Evolutionary conservation across 208 protist species (phyloP).

Genomic region (Phytomonas sp.): DNA sequence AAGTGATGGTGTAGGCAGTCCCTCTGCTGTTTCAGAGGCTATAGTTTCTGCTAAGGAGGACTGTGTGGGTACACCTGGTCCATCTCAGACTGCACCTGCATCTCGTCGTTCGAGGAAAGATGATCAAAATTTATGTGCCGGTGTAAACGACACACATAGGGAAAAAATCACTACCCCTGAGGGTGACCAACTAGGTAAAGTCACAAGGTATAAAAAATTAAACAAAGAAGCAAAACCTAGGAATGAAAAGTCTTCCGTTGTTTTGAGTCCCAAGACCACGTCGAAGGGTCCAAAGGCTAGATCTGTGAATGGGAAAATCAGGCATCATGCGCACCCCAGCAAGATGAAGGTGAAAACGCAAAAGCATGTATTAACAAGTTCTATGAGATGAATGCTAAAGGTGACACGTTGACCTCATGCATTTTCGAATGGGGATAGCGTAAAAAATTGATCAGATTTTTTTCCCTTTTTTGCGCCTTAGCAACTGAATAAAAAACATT

Average conservation of each 20-base stretch:
- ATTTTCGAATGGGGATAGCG: neutral
- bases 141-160: neutral
- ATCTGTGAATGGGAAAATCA: neutral
- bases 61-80: neutral
- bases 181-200: neutral
- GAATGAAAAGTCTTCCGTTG: neutral
- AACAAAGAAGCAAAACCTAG: neutral
- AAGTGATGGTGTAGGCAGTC: neutral
- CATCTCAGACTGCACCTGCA: neutral
- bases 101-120: neutral
- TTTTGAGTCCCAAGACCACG: neutral
- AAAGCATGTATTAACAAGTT: neutral
- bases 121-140: neutral
- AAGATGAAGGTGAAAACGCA: neutral
- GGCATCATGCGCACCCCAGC: neutral
- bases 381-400: neutral
- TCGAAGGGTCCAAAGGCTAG: neutral
- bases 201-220: neutral
- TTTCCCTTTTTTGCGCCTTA: neutral
- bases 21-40: neutral
- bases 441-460: neutral
- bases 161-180: neutral
- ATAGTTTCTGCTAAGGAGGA: neutral
- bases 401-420: neutral
- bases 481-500: neutral